Evolutionary conservation across 352 stramenopile species (phyloP).

Genomic region (Globisporangium lucens): DNA sequence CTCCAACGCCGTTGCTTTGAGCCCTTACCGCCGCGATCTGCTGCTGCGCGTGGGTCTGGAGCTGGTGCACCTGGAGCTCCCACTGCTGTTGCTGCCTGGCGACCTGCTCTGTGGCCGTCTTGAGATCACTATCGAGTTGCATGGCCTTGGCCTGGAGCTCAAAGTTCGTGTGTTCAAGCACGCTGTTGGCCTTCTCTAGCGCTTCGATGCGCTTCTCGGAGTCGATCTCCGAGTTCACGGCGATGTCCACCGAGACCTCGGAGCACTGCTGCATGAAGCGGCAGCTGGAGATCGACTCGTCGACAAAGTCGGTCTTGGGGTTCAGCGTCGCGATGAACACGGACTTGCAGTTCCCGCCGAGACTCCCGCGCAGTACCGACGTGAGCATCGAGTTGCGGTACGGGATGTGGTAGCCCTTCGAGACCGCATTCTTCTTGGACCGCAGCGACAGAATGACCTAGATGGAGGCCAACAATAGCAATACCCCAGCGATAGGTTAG

Average conservation of each 20-base stretch:
- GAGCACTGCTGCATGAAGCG: conserved; percentile 95
- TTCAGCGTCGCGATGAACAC: conserved; percentile 96
- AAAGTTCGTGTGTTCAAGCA: conserved; percentile 40
- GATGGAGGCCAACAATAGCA: neutral
- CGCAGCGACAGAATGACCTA: conserved; percentile 94
- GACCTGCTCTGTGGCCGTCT: conserved; percentile 27
- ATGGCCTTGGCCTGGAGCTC: conserved; percentile 38
- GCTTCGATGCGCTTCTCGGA: conserved; percentile 48
- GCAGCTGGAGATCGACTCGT: conserved; percentile 95
- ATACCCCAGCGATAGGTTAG: neutral
- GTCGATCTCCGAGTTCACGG: conserved; percentile 67
- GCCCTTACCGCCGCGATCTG: conserved; percentile 26
- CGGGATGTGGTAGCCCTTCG: conserved; percentile 83
- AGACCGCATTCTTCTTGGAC: conserved; percentile 48
- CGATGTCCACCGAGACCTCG: conserved; percentile 58
- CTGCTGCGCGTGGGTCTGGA: conserved; percentile 29
- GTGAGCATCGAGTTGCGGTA: conserved; percentile 98
- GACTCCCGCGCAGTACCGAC: conserved; percentile 90
- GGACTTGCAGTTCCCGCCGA: conserved; percentile 97
- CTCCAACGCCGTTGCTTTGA: conserved; percentile 5
- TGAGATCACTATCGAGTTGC: conserved; percentile 48
- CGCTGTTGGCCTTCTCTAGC: conserved; percentile 51
- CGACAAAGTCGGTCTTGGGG: conserved; percentile 76
- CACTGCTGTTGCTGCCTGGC: conserved; percentile 36
- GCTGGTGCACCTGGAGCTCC: conserved; percentile 23